Evolutionary conservation across 169 alveolate species (phyloP), one percentile per base, ranked within the genome.

Genomic region (Eimeria necatrix): DNA sequence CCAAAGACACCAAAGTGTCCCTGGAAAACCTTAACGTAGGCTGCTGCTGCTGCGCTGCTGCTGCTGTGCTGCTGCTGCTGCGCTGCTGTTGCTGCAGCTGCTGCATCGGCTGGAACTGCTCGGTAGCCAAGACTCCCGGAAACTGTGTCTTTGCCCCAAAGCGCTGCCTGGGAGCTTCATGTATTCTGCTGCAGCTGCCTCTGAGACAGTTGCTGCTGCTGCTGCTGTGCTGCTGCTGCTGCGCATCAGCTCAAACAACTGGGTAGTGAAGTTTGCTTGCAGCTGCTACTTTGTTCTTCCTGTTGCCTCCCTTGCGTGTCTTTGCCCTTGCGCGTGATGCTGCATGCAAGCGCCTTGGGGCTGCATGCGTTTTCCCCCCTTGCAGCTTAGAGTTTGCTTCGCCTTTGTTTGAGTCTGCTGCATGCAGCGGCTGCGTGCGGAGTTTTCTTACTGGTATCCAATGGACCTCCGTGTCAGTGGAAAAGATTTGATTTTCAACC

Each of bases 401-500:
- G 41, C 41, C 41, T 32, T 32, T 32, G 41, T 32, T 32, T 32
- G 41, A 32, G 41, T 32, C 41, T 32, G 41, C 41, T 32, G 52
- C n/a, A 8, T 68, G 41, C 95, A 91, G 95, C 61, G 48, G 10
- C 59, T 91, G 78, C 91, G 95, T 4, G 4, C 4, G 20, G 96
- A 70, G 61, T 86, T 94, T 56, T 56, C 32, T 41, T 94, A 70
- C 70, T 46, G 97, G 99, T 84, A 96, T 93, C 99, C 99, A 90
- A 92, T 99, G 97, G 99, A 98, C 95, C 96, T 98, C 96, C 96
- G 99, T 90, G 98, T 98, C 74, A 97, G 99, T 26, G 99, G 99
- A 53, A 99, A 99, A 96, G 99, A 99, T 96, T 97, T 99, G 94
- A 98, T 99, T 41, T 98, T 98, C 94, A 99, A 99, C 96, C 99